Base-by-base conservation (phyloP, 352 stramenopile species). In the Aphanomyces invadans region DNA sequence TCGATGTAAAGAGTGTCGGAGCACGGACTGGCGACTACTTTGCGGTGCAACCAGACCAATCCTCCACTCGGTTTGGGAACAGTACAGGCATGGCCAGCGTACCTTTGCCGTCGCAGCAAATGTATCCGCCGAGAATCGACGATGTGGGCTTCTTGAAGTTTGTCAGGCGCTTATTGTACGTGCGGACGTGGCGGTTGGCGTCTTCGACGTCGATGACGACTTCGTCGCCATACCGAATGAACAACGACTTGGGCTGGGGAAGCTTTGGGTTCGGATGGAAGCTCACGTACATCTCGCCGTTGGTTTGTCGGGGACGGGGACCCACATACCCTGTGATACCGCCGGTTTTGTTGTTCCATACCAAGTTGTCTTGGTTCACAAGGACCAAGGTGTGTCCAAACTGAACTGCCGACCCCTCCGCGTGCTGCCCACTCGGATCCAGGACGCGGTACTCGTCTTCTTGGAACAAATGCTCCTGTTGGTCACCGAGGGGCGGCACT, bases 311-410 rank as follows among this genome's bases (percentile, higher is more conserved):
- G 25, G 81, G 73, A 23, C 85, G 74, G 17, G 85, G 85, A 0
- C 85, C 85, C 10, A 93, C 73, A 66, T 93, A 93, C 26, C 85
- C 85, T 44, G 85, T 93, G 71, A 93, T 92, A 32, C 85, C 85
- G 52, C 85, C 83, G 7, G 85, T 93, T 73, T 93, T 93, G 71
- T 93, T 93, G 76, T 93, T 93, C 85, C 83, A 93, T 33, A 92
- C 85, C 74, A 89, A 76, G 21, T 80, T 79, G 62, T 89, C 77
- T 71, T 92, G 85, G 70, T 93, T 92, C 65, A 93, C 80, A 33
- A 93, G 80, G 65, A 92, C 85, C 26, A 93, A 62, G 4, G 78
- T 71, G 60, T 90, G 78, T 45, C 83, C 81, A 54, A 89, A 93
- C 65, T 87, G 74, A 38, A 94, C 81, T 12, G 74, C 61, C 2